These are phyloP conservation scores for Prosopis cineraria DNA, from an alignment of 306 rosid species.

Conservation along the genomic window DNA sequence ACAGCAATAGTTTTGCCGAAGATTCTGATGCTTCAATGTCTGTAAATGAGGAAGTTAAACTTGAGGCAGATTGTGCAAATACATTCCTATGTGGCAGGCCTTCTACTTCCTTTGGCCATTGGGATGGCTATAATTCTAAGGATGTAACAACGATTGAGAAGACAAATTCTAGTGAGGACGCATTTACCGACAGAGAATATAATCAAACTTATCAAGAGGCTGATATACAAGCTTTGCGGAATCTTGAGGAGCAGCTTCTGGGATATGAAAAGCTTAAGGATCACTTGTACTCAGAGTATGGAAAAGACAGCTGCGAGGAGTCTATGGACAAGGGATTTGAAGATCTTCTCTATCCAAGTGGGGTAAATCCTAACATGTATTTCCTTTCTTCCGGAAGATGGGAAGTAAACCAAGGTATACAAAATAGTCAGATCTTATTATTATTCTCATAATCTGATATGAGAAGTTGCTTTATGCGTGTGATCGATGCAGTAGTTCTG, in stretches of 20 bases:
- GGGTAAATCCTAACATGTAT: slow-evolving; percentile 46
- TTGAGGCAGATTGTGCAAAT: slow-evolving; percentile 39
- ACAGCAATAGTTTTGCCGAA: slow-evolving; percentile 55
- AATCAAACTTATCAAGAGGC: slow-evolving; percentile 18
- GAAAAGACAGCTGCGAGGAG: slow-evolving; percentile 42
- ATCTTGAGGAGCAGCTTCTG: slow-evolving; percentile 50
- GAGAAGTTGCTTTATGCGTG: slow-evolving; percentile 12
- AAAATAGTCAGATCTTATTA: background rate
- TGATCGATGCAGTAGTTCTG: slow-evolving; percentile 14
- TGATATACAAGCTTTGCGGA: slow-evolving; percentile 35
- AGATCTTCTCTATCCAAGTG: slow-evolving; percentile 50
- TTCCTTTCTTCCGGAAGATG: slow-evolving; percentile 76
- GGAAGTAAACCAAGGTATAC: slow-evolving; percentile 64
- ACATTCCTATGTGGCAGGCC: slow-evolving; percentile 25
- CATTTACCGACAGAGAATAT: slow-evolving; percentile 16
- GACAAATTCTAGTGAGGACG: slow-evolving; percentile 31
- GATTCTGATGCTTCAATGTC: slow-evolving; percentile 57
- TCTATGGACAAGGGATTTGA: slow-evolving; percentile 53
- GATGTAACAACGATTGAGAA: slow-evolving; percentile 34
- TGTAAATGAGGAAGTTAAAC: slow-evolving; percentile 45
- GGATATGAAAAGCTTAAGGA: slow-evolving; percentile 42
- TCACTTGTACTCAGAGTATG: slow-evolving; percentile 39
- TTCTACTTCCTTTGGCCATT: slow-evolving; percentile 32
- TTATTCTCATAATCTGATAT: background rate
- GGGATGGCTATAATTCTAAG: slow-evolving; percentile 4